A percentile compares a stretch with the other conserved stretches of the same genome.
Conservation (phyloP, 306 rosid genomes). For the Arachis hypogaea region DNA sequence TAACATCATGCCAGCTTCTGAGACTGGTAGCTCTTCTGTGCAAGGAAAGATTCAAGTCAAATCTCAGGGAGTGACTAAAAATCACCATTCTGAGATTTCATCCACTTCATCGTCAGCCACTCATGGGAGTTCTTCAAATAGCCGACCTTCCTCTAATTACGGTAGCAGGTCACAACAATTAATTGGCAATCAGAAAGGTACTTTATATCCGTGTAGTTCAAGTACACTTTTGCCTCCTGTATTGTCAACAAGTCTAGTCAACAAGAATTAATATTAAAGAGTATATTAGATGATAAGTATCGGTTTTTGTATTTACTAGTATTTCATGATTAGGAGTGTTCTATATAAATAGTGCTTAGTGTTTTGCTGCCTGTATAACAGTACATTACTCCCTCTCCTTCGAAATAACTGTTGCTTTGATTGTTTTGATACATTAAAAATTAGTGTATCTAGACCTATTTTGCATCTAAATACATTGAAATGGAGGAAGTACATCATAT, state of each 20-base stretch:
- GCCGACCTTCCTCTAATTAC: constrained; percentile 76
- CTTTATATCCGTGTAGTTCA: neutral
- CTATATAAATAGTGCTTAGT: too few species aligned
- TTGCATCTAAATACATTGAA: too few species aligned
- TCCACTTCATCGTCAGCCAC: constrained; percentile 54
- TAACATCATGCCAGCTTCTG: constrained; percentile 53
- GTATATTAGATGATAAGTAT: too few species aligned
- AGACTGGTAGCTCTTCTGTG: constrained; percentile 55
- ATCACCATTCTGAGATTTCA: constrained; percentile 53
- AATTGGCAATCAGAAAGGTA: constrained; percentile 82
- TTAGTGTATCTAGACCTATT: too few species aligned
- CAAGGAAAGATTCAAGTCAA: constrained; percentile 62
- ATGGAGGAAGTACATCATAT: too few species aligned
- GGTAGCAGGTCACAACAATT: constrained; percentile 67
- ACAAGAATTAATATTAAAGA: too few species aligned
- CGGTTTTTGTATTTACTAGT: too few species aligned
- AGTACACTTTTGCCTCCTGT: constrained; percentile 22
- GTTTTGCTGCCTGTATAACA: too few species aligned
- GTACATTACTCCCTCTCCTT: too few species aligned
- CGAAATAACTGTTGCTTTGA: too few species aligned
- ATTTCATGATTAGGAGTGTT: too few species aligned
- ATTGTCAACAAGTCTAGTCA: neutral
- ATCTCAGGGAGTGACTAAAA: constrained; percentile 63
- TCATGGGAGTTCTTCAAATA: constrained; percentile 57
- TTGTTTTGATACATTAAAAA: too few species aligned